Conservation (phyloP, 768 basidiomycete genomes). For the Strobilomyces dryophilus region DNA sequence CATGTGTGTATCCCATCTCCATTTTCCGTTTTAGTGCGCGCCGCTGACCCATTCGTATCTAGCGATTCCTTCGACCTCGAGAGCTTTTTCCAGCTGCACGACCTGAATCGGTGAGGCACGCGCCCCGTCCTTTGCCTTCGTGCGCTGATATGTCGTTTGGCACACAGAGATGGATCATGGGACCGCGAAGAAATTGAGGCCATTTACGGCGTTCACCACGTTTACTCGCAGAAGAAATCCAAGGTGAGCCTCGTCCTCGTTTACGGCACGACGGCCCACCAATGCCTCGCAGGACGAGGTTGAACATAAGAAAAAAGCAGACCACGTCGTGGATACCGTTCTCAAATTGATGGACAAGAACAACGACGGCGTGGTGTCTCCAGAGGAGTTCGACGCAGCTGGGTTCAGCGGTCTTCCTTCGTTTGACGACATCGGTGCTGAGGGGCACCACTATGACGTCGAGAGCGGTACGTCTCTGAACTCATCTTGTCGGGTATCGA, state of each 20-base stretch:
- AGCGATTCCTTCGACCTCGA: slow-evolving; percentile 80
- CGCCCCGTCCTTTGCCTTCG: neutral
- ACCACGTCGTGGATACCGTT: slow-evolving; percentile 68
- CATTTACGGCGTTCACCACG: slow-evolving; percentile 93
- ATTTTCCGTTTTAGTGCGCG: neutral
- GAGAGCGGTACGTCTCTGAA: slow-evolving; percentile 65
- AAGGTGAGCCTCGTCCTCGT: slow-evolving; percentile 39
- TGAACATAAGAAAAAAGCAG: slow-evolving; percentile 79
- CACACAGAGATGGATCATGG: slow-evolving; percentile 72
- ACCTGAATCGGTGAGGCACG: slow-evolving; percentile 67
- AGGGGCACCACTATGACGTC: slow-evolving; percentile 91
- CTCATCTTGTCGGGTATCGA: neutral
- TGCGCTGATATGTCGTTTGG: neutral
- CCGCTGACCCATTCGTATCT: neutral
- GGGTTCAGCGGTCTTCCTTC: slow-evolving; percentile 77
- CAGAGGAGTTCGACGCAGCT: slow-evolving; percentile 67
- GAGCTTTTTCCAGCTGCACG: slow-evolving; percentile 95
- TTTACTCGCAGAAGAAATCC: slow-evolving; percentile 79
- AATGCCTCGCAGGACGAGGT: slow-evolving; percentile 54
- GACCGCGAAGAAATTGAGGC: slow-evolving; percentile 88
- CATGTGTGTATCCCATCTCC: slow-evolving; percentile 46
- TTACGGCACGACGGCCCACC: neutral
- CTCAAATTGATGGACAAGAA: slow-evolving; percentile 70
- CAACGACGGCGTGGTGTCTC: slow-evolving; percentile 62
- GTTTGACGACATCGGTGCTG: slow-evolving; percentile 79